A percentile compares a stretch with the other conserved stretches of the same genome.
These are phyloP conservation scores for Kwoniella bestiolae DNA, from an alignment of 768 basidiomycete genomes.

Conservation along the genomic window DNA sequence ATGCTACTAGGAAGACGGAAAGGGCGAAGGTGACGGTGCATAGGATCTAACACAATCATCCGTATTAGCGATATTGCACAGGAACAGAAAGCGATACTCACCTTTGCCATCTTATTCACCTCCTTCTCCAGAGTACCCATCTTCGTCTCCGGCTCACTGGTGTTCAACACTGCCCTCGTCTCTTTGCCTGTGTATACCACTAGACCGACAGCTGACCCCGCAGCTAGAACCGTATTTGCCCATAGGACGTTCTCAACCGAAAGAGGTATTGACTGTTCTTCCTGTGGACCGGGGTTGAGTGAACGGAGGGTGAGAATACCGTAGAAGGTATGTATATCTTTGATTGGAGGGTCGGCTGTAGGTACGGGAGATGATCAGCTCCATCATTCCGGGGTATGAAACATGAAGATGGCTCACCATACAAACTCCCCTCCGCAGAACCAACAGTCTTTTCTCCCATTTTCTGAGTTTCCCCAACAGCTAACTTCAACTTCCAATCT, in stretches of 20 bases:
- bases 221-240: constrained; percentile 96
- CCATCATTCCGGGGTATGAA: neutral
- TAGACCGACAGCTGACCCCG: constrained; percentile 88
- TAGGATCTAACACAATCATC: constrained; percentile 68
- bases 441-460: constrained; percentile 65
- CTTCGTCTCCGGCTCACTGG: constrained; percentile 94
- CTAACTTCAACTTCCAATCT: constrained; percentile 95
- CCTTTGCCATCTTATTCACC: constrained; percentile 95
- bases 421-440: constrained; percentile 80
- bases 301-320: constrained; percentile 75
- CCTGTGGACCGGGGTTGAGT: constrained; percentile 24
- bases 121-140: constrained; percentile 88
- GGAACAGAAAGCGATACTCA: constrained; percentile 51
- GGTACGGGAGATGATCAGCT: constrained; percentile 1
- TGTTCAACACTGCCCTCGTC: constrained; percentile 98
- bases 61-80: neutral
- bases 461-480: constrained; percentile 81
- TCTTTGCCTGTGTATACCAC: constrained; percentile 93
- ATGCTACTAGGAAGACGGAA: constrained; percentile 85
- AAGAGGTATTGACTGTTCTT: constrained; percentile 65
- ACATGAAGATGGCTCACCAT: constrained; percentile 64
- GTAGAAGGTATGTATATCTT: constrained; percentile 94
- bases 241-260: constrained; percentile 94
- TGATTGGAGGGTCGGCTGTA: constrained; percentile 87
- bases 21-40: constrained; percentile 92